Evolutionary conservation across 192 early-diverging fungal genomes (phyloP).

Genomic region (Backusella parvicylindrica): DNA sequence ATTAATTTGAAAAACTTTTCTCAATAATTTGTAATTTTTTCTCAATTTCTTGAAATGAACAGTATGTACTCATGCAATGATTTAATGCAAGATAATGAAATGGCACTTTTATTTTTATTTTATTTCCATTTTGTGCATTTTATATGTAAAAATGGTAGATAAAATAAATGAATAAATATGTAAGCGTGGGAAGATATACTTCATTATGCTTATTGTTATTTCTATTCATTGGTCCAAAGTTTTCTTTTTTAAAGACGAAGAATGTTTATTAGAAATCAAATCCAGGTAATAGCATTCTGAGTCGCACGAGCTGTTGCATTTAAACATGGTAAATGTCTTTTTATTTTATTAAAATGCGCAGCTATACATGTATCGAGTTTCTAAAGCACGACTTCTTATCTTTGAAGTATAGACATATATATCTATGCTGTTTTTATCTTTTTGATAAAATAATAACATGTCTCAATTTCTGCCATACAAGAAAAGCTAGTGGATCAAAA

Average conservation of each 20-base stretch:
- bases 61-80: not conserved
- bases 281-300: not conserved
- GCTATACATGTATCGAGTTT: not conserved
- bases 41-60: too few relatives aligned
- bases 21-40: too few relatives aligned
- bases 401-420: not conserved
- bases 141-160: not conserved
- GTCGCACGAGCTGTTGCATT: not conserved
- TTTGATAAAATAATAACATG: not conserved
- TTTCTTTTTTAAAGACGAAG: not conserved
- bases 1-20: too few relatives aligned
- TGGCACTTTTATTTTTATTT: not conserved
- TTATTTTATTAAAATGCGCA: not conserved
- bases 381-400: not conserved
- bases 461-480: not conserved
- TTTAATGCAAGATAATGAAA: not conserved
- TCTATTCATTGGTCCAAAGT: not conserved
- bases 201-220: not conserved
- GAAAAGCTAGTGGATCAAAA: not conserved
- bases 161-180: not conserved
- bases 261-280: not conserved
- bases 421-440: not conserved
- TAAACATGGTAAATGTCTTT: not conserved
- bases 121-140: not conserved
- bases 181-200: not conserved